Base-by-base conservation (phyloP, 306 rosid genomes). In the Mimosa bimucronata region DNA sequence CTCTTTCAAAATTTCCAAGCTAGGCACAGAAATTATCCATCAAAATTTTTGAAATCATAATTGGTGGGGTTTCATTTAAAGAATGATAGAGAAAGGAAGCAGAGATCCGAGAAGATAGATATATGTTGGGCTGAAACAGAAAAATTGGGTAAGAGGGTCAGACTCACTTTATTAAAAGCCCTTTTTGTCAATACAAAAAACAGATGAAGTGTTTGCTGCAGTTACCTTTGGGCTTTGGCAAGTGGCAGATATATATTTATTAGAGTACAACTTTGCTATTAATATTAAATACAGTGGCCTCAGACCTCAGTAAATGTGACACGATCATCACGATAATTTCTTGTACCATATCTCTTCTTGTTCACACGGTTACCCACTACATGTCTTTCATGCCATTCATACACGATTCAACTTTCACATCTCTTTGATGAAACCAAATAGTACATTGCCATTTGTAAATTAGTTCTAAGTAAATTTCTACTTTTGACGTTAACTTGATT, bases 281-380 rank as follows among this genome's bases (percentile, higher is more conserved):
- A 19, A 67, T 61, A 61, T 55, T 2, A 41, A 0, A 28, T 72
- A n/a, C n/a, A 34, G 38, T 34, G 79, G 65, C 48, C 46, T 80
- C 74, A 55, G 79, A 65, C 48, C 46, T 80, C 74, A 55, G 21
- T n/a, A 18, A 64, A 26, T 65, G 68, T 3, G 46, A n/a, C n/a
- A n/a, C n/a, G 79, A 50, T n/a, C n/a, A n/a, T n/a, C 83, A 64
- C 26, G 55, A 50, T 38, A 50, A 37, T 26, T 70, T 78, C 48
- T 12, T 7, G 19, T 9, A 6, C 69, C 82, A 8, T 70, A 37
- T 70, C 2, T 25, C 29, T 2, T 16, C 44, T 18, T 31, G 23
- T 66, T n/a, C 67, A 5, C 9, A 61, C 13, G 8, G 3, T 38
- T 7, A 23, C 5, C n/a, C 9, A 16, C 23, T 41, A 28, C 73